Evolutionary conservation across 2,329 filamentous ascomycete genomes (phyloP).

Genomic region (Cytospora schulzeri): DNA sequence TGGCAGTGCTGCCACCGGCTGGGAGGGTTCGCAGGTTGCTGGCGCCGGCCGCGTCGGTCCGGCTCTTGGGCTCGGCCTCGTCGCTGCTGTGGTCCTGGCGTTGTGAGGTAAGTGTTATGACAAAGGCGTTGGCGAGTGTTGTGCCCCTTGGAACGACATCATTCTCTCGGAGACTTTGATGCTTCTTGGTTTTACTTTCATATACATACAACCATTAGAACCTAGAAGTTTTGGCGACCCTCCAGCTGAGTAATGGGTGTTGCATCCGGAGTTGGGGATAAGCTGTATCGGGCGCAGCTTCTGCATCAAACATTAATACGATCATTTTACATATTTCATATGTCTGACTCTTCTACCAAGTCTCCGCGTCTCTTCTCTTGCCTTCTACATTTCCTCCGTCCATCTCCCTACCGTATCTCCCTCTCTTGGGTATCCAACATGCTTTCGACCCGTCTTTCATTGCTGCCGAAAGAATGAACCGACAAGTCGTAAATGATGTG

Average conservation of each 20-base stretch:
- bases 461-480: no score
- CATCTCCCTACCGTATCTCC: no score
- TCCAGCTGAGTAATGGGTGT: background rate
- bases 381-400: no score
- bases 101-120: background rate
- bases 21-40: background rate
- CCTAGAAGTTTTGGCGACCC: background rate
- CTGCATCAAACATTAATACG: slow-evolving; percentile 1
- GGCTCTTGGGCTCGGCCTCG: background rate
- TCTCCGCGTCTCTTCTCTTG: no score
- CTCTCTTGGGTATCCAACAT: no score
- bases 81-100: background rate
- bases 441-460: no score
- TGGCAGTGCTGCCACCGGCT: background rate
- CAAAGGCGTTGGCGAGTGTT: background rate
- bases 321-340: background rate
- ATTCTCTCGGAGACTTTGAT: background rate
- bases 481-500: no score
- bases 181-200: background rate
- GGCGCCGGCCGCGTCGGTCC: background rate
- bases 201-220: slow-evolving; percentile 1
- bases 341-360: no score
- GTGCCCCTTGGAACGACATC: background rate
- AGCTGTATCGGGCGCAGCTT: background rate
- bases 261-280: background rate